Base-by-base conservation (phyloP, 1,284 basidiomycete species). In the Stereum hirsutum region DNA sequence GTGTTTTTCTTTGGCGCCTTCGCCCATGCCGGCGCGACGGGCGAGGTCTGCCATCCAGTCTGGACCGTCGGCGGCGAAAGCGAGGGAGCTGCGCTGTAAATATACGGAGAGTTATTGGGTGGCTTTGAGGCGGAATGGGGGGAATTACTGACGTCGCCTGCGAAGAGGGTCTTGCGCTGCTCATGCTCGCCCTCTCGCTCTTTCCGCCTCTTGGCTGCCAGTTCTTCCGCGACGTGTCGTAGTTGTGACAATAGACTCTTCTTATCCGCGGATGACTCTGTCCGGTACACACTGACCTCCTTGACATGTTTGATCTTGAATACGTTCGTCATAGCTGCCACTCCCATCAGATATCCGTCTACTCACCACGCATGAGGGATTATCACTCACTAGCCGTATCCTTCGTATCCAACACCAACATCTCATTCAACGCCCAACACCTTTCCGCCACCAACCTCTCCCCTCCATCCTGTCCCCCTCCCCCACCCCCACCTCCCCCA, bases 301-400 rank as follows among this genome's bases (percentile, higher is more conserved):
- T 95, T 95, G 6, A 87, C 85, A 43, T 94, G 79, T 52, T 88
- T 79, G 54, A 99, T 83, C 70, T 98, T 98, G 74, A 99, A 87
- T 1, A 96, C 94, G 56, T 98, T 96, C 14, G 83, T 89, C 67
- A 98, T 81, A 42, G 81, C 94, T 92, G 49, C 2, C 5, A 20
- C 6, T 8, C 26, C 33, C 37, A 7, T 7, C 35, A 44, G 5
- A 27, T 14, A 33, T 8, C 3, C 42, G 37, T 31, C 28, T 17
- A 35, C 15, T 17, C 10, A 20, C 5, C 5, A 14, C 1, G 33
- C 6, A 20, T 8, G 8, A 30, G n/a, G 28, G 28, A 30, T 30
- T 30, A n/a, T n/a, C 15, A 66, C 83, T 52, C 51, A 91, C 89
- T 81, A 2, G 90, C 74, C 5, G 89, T 86, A 63, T 99, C 96